Base-by-base conservation (phyloP, 768 basidiomycete genomes). In the Crassisporium funariophilum region DNA sequence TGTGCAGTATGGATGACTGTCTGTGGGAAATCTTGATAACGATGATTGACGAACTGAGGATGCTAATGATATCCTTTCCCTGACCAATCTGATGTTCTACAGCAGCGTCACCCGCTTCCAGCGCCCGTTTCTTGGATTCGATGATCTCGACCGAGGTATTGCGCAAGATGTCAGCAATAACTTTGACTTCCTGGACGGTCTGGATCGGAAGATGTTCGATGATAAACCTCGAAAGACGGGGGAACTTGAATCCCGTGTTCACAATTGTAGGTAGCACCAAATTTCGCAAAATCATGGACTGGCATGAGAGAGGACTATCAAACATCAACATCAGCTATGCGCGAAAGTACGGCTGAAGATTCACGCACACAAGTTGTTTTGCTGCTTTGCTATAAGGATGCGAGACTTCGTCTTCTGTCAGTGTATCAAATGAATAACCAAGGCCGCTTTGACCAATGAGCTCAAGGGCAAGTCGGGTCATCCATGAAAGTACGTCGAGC, bases 21-120 rank as follows among this genome's bases (percentile, higher is more conserved):
- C 8, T 29, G 27, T 7, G 13, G 13, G 27, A 7, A 7, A 13
- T 29, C 8, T 7, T 7, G 13, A 13, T 7, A 7, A 29, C 7
- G 13, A 29, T 7, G 13, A 29, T 7, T 29, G n/a, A 7, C 27
- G 25, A 50, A 77, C 74, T 47, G 23, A 76, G 54, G 17, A 73
- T 60, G 46, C 71, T 76, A 53, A 75, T 65, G 25, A 77, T 63
- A 51, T 76, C 75, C 41, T 68, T 72, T 17, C 69, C 70, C 39
- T 62, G 61, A 9, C 60, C 67, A 38, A 69, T 62, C 41, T 70
- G 62, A 9, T 53, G 49, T 12, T 54, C 47, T 6, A 67, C 53
- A 5, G 57, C 62, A 17, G 62, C 58, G 29, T 70, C 68, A 5
- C 65, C 70, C 13, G 57, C 55, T 24, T 51, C 55, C 7, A 73